Evolutionary conservation across 1,139 yeast species (phyloP), one percentile per base, ranked within the genome.

Genomic region (Yamadazyma dendronema): DNA sequence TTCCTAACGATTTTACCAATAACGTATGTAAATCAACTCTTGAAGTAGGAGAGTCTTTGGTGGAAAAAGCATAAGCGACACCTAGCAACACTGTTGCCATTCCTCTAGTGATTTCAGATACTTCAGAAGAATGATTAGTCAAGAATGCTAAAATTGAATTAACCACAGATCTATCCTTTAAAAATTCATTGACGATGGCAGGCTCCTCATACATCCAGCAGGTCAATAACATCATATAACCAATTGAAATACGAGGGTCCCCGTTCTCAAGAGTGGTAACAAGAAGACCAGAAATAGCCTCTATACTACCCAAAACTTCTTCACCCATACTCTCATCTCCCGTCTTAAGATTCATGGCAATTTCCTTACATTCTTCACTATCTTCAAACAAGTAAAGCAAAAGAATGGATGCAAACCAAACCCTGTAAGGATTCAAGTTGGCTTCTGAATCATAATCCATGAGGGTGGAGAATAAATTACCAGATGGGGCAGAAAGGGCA

Each of bases 321-420:
- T 84, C 95, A 2, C 90, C 85, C 0, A 68, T 79, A 4, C 68
- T 77, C 13, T 67, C 76, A 42, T 78, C 81, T 4, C 95, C 96
- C 10, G 84, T 71, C n/a, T 67, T 67, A n/a, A 87, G 68, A 0
- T 57, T 54, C 34, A 79, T 62, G 0, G 86, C 75, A 23, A 73
- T 48, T 11, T 72, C 75, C 43, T 76, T 72, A 22, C 76, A 71
- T 21, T 72, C 79, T 7, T 67, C 69, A 39, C 68, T 67, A 31
- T 79, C 86, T 39, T 77, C 77, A 46, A 89, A 76, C 4, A 89
- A 54, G 41, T 77, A 77, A 39, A 85, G 66, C 28, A 92, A 54
- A 3, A 87, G 67, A 3, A 80, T 74, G 1, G 87, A 69, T 0
- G 97, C 81, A 62, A 92, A 90, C 95, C 96, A 94, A 1, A 81